Evolutionary conservation across 2,329 filamentous ascomycete genomes (phyloP), one percentile per base, ranked within the genome.

Genomic region (Talaromyces sp.): DNA sequence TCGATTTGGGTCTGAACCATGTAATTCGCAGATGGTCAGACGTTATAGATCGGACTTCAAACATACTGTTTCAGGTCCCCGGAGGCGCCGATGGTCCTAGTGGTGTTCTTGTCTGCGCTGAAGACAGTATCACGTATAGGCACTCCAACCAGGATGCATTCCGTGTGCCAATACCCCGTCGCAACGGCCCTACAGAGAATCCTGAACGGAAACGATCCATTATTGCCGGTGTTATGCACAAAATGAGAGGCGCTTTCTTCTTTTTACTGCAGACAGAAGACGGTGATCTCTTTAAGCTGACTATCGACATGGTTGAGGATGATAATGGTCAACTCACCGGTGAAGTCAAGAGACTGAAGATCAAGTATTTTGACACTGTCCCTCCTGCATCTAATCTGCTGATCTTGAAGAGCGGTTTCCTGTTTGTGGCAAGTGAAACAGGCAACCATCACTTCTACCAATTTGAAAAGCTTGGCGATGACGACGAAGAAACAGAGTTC

Each of bases 341-440:
- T 35, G 91, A 95, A 73, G 93, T 98, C 1, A 87, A 86, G 71
- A 85, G 89, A 66, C 82, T 99, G 65, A 95, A 92, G 76, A 91
- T 99, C 79, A 97, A 97, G 76, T 99, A 98, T 78, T 99, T 98
- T 72, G 95, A 99, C 73, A 99, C 95, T 0, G 90, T 97, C 3
- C 94, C 96, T 0, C 84, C 96, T 43, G 92, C 93, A 0, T 89
- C 91, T 0, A 96, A 87, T 73, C 85, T 99, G 52, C 92, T 93
- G 75, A 97, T 99, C 70, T 79, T 99, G 70, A 97, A 97, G 80
- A 97, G 93, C 69, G 96, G 95, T 33, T 99, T 97, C 74, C 85
- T 99, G 11, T 99, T 95, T 73, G 90, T 94, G 62, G 92, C 93
- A 8, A 92, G 91, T 73, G 94, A 99, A 77, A 93, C 90, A 68